Conservation (phyloP, 345 rosid species). For the Linum lewisii region DNA sequence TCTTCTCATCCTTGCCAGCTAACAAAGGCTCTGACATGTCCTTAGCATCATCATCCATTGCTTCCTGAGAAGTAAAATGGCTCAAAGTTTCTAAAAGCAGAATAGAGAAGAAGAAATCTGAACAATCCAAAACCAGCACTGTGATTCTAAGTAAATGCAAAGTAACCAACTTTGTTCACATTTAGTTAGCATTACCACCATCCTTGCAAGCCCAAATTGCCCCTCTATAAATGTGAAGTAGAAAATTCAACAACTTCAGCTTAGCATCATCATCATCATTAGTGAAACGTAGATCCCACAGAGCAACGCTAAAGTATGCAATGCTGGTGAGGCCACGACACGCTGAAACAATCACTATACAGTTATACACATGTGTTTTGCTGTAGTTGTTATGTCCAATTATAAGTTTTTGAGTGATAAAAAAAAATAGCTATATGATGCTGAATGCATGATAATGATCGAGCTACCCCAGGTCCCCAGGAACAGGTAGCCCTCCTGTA, state of each 20-base stretch:
- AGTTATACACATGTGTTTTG: background rate
- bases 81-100: constrained; percentile 39
- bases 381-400: constrained; percentile 12
- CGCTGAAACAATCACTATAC: constrained; percentile 27
- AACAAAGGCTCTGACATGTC: constrained; percentile 42
- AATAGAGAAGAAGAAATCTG: constrained; percentile 41
- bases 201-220: constrained; percentile 51
- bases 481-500: too few species aligned
- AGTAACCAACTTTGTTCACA: constrained; percentile 37
- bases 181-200: too few species aligned
- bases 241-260: constrained; percentile 23
- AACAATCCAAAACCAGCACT: constrained; percentile 27
- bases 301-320: constrained; percentile 24
- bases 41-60: constrained; percentile 5
- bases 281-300: constrained; percentile 24
- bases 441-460: too few species aligned
- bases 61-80: constrained; percentile 11
- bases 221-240: constrained; percentile 37
- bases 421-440: too few species aligned
- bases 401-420: too few species aligned
- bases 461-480: constrained; percentile 14
- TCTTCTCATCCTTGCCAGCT: constrained; percentile 16
- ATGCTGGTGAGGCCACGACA: constrained; percentile 39
- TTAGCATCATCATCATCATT: constrained; percentile 9
- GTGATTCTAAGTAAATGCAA: too few species aligned